These are phyloP conservation scores for Xylaria sp. DNA, from an alignment of 2,329 filamentous ascomycete species.

Conservation along the genomic window DNA sequence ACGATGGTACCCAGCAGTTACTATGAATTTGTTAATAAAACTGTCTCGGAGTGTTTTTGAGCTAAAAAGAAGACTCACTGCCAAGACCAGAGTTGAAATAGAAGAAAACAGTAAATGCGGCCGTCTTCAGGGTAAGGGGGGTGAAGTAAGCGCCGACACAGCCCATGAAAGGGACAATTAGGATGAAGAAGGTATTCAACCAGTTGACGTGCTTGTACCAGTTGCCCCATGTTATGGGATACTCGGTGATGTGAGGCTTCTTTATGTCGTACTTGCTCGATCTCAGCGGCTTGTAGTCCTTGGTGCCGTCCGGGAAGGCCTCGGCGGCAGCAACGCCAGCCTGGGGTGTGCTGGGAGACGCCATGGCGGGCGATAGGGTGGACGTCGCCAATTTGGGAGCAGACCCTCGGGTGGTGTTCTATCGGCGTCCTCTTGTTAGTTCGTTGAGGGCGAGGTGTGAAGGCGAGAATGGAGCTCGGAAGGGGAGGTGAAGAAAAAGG, in stretches of 20 bases:
- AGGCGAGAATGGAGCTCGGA: constrained; percentile 14
- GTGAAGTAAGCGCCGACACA: constrained; percentile 82
- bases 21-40: too few species aligned
- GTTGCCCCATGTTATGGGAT: constrained; percentile 81
- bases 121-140: constrained; percentile 58
- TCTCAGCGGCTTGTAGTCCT: constrained; percentile 60
- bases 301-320: constrained; percentile 53
- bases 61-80: constrained; percentile 23
- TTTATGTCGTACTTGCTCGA: constrained; percentile 61
- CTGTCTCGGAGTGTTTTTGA: too few species aligned
- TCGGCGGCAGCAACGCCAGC: constrained; percentile 60
- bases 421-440: constrained; percentile 34
- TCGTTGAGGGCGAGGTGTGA: constrained; percentile 17
- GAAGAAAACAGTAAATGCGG: constrained; percentile 58
- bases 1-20: constrained; percentile 54
- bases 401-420: constrained; percentile 35
- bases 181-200: constrained; percentile 86
- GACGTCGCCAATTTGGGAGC: constrained; percentile 47
- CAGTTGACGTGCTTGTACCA: constrained; percentile 96
- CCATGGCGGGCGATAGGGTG: constrained; percentile 50
- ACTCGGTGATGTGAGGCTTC: constrained; percentile 89
- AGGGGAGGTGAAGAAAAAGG: constrained; percentile 11
- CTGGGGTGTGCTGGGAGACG: constrained; percentile 51
- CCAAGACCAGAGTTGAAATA: constrained; percentile 53
- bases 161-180: constrained; percentile 80